Evolutionary conservation across 2,329 filamentous ascomycete species (phyloP).

Genomic region (Clarireedia monteithiana): DNA sequence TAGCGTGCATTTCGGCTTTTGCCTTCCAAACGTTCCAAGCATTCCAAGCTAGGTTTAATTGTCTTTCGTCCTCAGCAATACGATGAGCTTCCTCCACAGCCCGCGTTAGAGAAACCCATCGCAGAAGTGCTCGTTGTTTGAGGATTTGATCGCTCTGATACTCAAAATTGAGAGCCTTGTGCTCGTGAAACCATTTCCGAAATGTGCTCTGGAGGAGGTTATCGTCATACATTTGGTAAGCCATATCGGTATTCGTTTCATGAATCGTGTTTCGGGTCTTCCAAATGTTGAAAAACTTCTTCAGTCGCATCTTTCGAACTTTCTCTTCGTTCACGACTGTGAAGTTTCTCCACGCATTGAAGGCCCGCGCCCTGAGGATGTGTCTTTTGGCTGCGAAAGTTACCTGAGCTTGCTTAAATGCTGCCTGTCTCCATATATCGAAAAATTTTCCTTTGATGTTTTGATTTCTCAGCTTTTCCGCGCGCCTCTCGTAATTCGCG

Average conservation of each 20-base stretch:
- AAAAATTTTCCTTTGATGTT: slow-evolving; percentile 59
- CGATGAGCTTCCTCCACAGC: slow-evolving; percentile 14
- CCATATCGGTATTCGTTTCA: slow-evolving; percentile 18
- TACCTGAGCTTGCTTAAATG: slow-evolving; percentile 56
- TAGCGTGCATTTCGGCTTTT: slow-evolving; percentile 10
- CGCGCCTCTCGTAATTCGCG: slow-evolving; percentile 48
- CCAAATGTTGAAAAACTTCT: slow-evolving; percentile 47
- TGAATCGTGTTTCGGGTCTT: slow-evolving; percentile 6
- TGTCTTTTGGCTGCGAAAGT: slow-evolving; percentile 63
- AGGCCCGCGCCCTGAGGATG: slow-evolving; percentile 60
- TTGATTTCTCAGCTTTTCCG: slow-evolving; percentile 55
- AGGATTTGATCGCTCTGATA: slow-evolving; percentile 13
- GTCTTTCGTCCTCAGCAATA: slow-evolving; percentile 18
- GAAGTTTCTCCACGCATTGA: slow-evolving; percentile 61
- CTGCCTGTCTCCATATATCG: slow-evolving; percentile 59
- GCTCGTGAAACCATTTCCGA: slow-evolving; percentile 32
- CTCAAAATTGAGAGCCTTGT: slow-evolving; percentile 17
- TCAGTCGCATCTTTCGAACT: slow-evolving; percentile 41
- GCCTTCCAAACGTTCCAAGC: slow-evolving; percentile 20
- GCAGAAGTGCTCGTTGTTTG: slow-evolving; percentile 17
- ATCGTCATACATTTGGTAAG: slow-evolving; percentile 26
- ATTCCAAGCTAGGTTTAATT: slow-evolving; percentile 14
- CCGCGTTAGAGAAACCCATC: slow-evolving; percentile 19
- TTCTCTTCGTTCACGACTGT: slow-evolving; percentile 39
- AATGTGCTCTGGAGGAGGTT: slow-evolving; percentile 27